Percentiles rank a stretch among this genome's conserved stretches.
phyloP scores from a whole-genome alignment of 1,284 basidiomycete species.

The Puccinia polysora region DNA sequence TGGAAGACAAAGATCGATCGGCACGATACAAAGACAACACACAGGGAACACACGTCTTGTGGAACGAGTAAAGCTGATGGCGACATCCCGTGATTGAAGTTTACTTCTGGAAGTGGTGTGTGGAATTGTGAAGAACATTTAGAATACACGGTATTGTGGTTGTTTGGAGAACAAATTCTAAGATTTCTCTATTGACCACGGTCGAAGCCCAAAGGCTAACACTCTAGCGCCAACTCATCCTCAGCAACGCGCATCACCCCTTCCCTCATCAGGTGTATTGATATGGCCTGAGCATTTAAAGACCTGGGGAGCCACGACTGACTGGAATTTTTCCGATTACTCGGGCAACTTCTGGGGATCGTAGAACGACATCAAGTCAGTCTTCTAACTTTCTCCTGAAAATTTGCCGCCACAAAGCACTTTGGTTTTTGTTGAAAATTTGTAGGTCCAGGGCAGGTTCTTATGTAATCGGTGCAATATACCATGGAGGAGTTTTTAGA shows the following conservation, averaged over 20 bases:
- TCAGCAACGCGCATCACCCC: background rate
- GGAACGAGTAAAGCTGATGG: slow-evolving; percentile 13
- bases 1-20: slow-evolving; percentile 4
- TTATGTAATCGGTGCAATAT: slow-evolving; percentile 15
- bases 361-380: slow-evolving; percentile 20
- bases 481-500: background rate
- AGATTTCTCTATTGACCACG: background rate
- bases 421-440: background rate
- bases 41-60: slow-evolving; percentile 2
- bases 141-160: slow-evolving; percentile 11
- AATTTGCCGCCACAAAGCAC: background rate
- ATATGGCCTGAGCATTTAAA: slow-evolving; percentile 11
- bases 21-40: background rate
- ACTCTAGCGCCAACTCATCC: slow-evolving; percentile 7
- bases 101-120: slow-evolving; percentile 2
- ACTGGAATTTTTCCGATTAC: slow-evolving; percentile 9
- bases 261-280: background rate
- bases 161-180: slow-evolving; percentile 2
- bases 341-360: slow-evolving; percentile 16
- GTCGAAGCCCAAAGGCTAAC: slow-evolving; percentile 6
- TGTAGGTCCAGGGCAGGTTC: background rate
- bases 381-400: background rate
- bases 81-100: slow-evolving; percentile 14
- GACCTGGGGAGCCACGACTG: background rate
- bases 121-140: slow-evolving; percentile 12